A percentile compares a stretch with the other conserved stretches of the same genome.
phyloP scores from a whole-genome alignment of 257 asterid genomes.

The Mitragyna speciosa region DNA sequence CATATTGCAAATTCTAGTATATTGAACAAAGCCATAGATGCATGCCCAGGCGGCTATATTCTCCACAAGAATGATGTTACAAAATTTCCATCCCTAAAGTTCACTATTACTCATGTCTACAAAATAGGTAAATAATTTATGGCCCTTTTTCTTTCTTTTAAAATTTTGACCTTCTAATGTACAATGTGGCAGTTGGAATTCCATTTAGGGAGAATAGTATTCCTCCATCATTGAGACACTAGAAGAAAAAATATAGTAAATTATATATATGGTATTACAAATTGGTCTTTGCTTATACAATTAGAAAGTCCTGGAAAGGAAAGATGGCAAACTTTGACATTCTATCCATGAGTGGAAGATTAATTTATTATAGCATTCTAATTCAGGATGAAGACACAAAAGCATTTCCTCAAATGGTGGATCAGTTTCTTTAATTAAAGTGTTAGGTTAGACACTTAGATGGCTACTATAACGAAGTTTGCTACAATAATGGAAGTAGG shows the following conservation, averaged over 20 bases:
- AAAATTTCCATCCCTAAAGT: background rate
- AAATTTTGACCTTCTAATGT: background rate
- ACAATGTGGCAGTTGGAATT: background rate
- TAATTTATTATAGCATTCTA: background rate
- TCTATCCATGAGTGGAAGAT: background rate
- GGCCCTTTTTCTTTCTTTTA: background rate
- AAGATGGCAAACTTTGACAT: conserved; percentile 6
- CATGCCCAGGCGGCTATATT: background rate
- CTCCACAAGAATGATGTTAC: background rate
- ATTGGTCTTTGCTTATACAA: background rate
- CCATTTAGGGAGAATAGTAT: background rate
- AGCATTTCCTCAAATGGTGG: background rate
- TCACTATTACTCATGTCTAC: background rate
- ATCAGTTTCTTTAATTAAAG: background rate
- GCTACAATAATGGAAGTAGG: background rate
- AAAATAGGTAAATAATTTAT: background rate
- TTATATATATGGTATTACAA: background rate
- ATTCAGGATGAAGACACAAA: background rate
- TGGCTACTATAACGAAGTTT: background rate
- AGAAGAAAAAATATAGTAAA: background rate
- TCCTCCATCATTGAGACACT: background rate
- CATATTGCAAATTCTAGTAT: background rate
- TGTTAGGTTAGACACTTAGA: background rate
- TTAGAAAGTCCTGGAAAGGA: conserved; percentile 7
- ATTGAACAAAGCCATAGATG: background rate